A percentile compares a stretch with the other conserved stretches of the same genome.
Evolutionary conservation across 441 rosid genomes (phyloP).

Genomic region (Erodium trifolium): DNA sequence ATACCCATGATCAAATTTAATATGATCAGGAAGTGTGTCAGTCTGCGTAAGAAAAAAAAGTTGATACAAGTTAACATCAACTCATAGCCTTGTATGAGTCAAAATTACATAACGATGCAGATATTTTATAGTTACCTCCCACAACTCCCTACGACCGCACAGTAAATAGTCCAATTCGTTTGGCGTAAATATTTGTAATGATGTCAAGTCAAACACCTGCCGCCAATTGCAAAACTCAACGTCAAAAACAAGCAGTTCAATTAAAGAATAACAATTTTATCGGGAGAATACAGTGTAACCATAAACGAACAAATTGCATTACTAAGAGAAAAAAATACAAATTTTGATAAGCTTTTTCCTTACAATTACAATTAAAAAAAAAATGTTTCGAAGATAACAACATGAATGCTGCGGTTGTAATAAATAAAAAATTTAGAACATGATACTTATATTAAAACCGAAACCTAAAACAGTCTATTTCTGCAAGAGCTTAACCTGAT

Average conservation of each 20-base stretch:
- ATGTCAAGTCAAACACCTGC: conserved; percentile 90
- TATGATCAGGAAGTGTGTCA: conserved; percentile 83
- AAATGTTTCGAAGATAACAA: not conserved
- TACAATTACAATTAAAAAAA: too few relatives aligned
- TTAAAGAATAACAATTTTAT: not conserved
- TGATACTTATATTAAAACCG: not conserved
- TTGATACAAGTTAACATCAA: conserved; percentile 9
- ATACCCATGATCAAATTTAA: conserved; percentile 98
- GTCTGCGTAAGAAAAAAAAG: conserved; percentile 36
- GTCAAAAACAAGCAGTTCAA: not conserved
- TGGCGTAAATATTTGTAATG: conserved; percentile 94
- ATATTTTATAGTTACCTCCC: conserved; percentile 61
- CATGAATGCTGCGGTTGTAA: not conserved
- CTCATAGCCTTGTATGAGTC: not conserved
- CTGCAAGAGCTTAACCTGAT: conserved; percentile 54
- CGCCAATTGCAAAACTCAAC: conserved; percentile 13
- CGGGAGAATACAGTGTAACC: not conserved
- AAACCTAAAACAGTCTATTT: not conserved
- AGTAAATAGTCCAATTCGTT: conserved; percentile 85
- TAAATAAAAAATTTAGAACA: not conserved
- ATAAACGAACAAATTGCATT: not conserved
- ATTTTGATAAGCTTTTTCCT: not conserved
- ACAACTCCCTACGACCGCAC: conserved; percentile 95
- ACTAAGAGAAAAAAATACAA: not conserved
- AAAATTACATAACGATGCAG: not conserved